Evolutionary conservation across 2,329 filamentous ascomycete genomes (phyloP).

Genomic region (Phialemoniopsis sp.): DNA sequence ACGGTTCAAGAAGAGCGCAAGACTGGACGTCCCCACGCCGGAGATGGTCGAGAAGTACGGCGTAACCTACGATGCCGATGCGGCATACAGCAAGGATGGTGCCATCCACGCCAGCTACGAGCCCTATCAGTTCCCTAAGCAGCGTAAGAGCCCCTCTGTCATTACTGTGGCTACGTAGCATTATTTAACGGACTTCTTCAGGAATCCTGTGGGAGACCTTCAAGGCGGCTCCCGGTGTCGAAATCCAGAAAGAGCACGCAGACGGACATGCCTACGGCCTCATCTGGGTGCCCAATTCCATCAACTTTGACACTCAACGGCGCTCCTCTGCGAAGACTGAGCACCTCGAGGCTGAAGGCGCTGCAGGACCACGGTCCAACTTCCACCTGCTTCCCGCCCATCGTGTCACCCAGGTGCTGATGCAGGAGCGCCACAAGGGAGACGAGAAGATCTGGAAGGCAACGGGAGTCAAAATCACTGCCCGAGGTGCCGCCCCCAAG

Average conservation of each 20-base stretch:
- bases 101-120: slow-evolving; percentile 3
- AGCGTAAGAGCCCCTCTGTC: no score
- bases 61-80: slow-evolving; percentile 1
- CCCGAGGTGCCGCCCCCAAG: no score
- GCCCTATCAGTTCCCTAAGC: slow-evolving; percentile 4
- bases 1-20: slow-evolving; percentile 11
- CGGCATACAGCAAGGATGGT: slow-evolving; percentile 1
- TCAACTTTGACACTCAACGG: slow-evolving; percentile 1
- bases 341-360: neutral
- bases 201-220: no score
- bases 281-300: slow-evolving; percentile 2
- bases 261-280: slow-evolving; percentile 1
- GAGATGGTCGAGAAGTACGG: slow-evolving; percentile 2
- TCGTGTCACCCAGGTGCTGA: slow-evolving; percentile 1
- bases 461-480: neutral
- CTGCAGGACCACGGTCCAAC: slow-evolving; percentile 1
- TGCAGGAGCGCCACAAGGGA: no score
- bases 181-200: no score
- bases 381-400: slow-evolving; percentile 1
- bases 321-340: slow-evolving; percentile 3
- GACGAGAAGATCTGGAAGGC: slow-evolving; percentile 1
- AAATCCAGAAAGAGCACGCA: no score
- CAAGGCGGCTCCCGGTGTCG: no score
- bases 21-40: neutral
- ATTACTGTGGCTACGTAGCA: no score